Percentiles rank a stretch among this genome's conserved stretches.
Conservation (phyloP, 1,284 basidiomycete species). For the Ustilago nuda region DNA sequence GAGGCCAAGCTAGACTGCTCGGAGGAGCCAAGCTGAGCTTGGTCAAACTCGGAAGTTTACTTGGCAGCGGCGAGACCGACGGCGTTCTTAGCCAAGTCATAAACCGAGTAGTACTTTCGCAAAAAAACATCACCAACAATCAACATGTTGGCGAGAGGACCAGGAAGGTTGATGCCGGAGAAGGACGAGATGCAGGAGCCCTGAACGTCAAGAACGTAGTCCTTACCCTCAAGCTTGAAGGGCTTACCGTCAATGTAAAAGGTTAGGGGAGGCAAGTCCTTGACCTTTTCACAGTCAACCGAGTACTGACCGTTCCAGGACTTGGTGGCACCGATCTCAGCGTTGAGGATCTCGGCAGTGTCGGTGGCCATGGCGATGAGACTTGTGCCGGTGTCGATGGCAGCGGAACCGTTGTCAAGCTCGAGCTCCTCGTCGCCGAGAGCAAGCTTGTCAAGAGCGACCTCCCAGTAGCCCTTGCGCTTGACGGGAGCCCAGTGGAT, state of each 20-base stretch:
- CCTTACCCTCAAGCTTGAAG: conserved; percentile 83
- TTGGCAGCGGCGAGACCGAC: conserved; percentile 82
- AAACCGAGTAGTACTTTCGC: conserved; percentile 90
- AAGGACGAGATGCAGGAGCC: conserved; percentile 96
- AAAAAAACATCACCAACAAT: conserved; percentile 79
- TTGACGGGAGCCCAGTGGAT: conserved; percentile 90
- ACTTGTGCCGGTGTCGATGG: conserved; percentile 83
- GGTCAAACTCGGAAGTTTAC: conserved; percentile 47
- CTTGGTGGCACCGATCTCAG: conserved; percentile 74
- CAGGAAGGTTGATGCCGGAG: conserved; percentile 89
- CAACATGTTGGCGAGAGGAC: conserved; percentile 89
- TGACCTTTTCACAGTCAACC: conserved; percentile 87
- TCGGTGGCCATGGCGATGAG: conserved; percentile 92
- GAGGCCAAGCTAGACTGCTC: neutral
- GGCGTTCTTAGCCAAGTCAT: conserved; percentile 84
- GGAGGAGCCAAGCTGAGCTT: neutral
- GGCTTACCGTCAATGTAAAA: conserved; percentile 74
- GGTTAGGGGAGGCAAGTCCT: conserved; percentile 84
- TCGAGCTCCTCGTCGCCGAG: conserved; percentile 79
- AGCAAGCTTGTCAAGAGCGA: conserved; percentile 70
- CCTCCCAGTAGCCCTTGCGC: conserved; percentile 93
- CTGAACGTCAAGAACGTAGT: conserved; percentile 88
- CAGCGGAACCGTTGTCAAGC: conserved; percentile 85
- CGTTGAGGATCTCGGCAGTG: conserved; percentile 97
- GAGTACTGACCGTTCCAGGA: conserved; percentile 67